Percentiles rank a stretch among this genome's conserved stretches.
These are phyloP conservation scores for Globisporangium sylvaticum DNA, from an alignment of 352 stramenopile genomes.

Conservation along the genomic window DNA sequence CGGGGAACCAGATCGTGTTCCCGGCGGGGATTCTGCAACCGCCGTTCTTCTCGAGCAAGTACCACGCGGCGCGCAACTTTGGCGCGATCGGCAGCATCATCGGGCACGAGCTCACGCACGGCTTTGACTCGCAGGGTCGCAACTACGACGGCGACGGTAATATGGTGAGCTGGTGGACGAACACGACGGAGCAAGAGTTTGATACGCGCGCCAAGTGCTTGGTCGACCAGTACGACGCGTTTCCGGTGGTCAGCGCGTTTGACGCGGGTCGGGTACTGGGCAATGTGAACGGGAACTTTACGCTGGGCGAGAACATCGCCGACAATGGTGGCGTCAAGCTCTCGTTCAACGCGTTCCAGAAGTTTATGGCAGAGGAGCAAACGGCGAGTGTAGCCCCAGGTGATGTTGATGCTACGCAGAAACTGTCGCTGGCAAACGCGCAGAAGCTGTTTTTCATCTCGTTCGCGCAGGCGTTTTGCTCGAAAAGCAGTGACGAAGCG, in stretches of 20 bases:
- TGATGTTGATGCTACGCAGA: not conserved
- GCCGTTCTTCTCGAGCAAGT: constrained; percentile 88
- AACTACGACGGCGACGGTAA: constrained; percentile 89
- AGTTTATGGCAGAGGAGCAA: constrained; percentile 23
- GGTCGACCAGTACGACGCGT: constrained; percentile 56
- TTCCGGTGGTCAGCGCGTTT: constrained; percentile 35
- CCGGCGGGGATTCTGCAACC: constrained; percentile 94
- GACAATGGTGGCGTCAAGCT: constrained; percentile 82
- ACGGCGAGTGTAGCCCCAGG: constrained; percentile 16
- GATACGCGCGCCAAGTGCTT: constrained; percentile 50
- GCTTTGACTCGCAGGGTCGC: constrained; percentile 91
- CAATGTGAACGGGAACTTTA: constrained; percentile 76
- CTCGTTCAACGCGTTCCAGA: constrained; percentile 56
- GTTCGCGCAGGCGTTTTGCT: constrained; percentile 71
- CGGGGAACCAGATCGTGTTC: constrained; percentile 93
- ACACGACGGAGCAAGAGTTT: constrained; percentile 80
- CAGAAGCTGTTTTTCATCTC: constrained; percentile 79
- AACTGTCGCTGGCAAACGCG: constrained; percentile 13
- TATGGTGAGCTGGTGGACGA: constrained; percentile 92
- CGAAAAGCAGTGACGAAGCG: constrained; percentile 53
- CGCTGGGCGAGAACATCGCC: constrained; percentile 78
- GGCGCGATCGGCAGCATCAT: constrained; percentile 92
- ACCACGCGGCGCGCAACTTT: constrained; percentile 90
- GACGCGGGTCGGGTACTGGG: constrained; percentile 45
- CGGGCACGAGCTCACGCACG: constrained; percentile 95